Conservation (phyloP, 164 flowering plant genomes). For the Vitis rotundifolia region DNA sequence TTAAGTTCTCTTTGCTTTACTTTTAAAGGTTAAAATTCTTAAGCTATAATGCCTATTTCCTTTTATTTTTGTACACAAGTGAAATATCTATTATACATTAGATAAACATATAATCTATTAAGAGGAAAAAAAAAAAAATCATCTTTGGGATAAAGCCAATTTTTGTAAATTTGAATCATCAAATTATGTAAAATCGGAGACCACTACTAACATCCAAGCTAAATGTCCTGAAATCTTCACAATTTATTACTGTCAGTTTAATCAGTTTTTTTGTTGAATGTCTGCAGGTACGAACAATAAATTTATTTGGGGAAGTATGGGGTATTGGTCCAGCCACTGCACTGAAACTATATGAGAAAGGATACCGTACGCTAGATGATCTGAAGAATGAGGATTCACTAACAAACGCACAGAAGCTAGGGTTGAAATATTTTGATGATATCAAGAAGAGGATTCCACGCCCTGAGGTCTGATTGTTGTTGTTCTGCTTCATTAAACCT, state of each 20-base stretch:
- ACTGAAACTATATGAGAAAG: conserved; percentile 84
- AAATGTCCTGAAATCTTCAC: not conserved
- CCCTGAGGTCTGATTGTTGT: conserved; percentile 51
- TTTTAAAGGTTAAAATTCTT: not conserved
- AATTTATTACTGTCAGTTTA: not conserved
- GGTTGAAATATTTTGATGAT: conserved; percentile 88
- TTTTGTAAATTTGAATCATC: not conserved
- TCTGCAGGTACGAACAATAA: conserved; percentile 66
- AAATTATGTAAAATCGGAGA: not conserved
- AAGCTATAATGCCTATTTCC: not conserved
- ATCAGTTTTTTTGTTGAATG: not conserved
- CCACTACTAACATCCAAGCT: not conserved
- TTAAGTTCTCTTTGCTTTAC: too few species aligned
- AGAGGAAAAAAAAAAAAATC: not conserved
- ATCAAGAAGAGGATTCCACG: conserved; percentile 86
- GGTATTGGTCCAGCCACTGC: conserved; percentile 99
- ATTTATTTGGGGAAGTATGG: conserved; percentile 94
- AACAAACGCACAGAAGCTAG: conserved; percentile 73
- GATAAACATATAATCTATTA: not conserved
- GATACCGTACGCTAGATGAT: conserved; percentile 81
- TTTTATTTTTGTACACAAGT: not conserved
- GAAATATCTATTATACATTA: not conserved
- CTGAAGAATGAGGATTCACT: conserved; percentile 70
- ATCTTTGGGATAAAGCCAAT: not conserved
- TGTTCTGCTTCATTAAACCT: not conserved